Percentiles rank a stretch among this genome's conserved stretches.
phyloP scores from a whole-genome alignment of 192 early-diverging fungal species.

The Backusella morwellensis region DNA sequence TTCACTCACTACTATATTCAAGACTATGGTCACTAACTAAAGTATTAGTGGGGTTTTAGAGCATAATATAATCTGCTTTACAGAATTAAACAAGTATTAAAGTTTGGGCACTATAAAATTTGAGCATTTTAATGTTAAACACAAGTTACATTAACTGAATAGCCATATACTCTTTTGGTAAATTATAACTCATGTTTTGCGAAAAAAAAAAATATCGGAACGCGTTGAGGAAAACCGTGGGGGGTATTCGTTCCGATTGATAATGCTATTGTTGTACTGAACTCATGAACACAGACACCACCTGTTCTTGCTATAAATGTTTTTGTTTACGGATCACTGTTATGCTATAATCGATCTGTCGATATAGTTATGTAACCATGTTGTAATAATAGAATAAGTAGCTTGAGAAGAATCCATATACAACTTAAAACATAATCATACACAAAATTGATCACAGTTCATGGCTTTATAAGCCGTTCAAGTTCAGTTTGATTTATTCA shows the following conservation, averaged over 20 bases:
- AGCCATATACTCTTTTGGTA: not conserved
- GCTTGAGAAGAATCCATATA: not conserved
- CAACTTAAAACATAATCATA: not conserved
- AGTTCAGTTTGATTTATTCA: not conserved
- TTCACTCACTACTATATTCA: not conserved
- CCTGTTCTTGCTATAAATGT: not conserved
- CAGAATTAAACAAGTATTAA: too few species aligned
- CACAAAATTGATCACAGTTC: not conserved
- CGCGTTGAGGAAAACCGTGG: not conserved
- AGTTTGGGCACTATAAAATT: not conserved
- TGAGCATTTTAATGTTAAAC: not conserved
- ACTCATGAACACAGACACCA: not conserved
- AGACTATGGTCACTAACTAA: not conserved
- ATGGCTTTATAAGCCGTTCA: not conserved
- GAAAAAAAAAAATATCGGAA: not conserved
- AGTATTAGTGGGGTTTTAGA: not conserved
- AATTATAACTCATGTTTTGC: not conserved
- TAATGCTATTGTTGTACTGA: not conserved
- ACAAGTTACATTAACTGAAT: not conserved
- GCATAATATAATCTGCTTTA: not conserved
- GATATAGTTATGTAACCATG: not conserved
- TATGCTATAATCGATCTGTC: not conserved
- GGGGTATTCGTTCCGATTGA: not conserved
- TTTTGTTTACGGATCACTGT: not conserved
- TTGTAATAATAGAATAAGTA: not conserved